Base-by-base conservation (phyloP, 257 asterid genomes). In the Ehretia macrophylla region DNA sequence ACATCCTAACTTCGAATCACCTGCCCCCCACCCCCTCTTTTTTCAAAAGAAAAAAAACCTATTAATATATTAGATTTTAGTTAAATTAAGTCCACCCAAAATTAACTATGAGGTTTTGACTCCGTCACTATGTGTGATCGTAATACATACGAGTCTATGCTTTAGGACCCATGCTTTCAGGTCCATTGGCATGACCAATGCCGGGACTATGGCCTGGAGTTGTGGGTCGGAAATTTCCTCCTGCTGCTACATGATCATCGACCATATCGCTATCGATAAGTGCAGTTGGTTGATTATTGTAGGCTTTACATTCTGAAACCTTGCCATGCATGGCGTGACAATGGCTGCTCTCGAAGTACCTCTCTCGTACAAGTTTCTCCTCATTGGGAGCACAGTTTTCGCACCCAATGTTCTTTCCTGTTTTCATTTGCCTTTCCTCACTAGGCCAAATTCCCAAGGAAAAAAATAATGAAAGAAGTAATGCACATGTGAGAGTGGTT, bases 131-230 rank as follows among this genome's bases (percentile, higher is more conserved):
- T n/a, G n/a, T n/a, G n/a, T n/a, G n/a, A n/a, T n/a, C n/a, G n/a
- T n/a, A n/a, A n/a, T n/a, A n/a, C n/a, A n/a, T n/a, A n/a, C n/a
- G n/a, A n/a, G n/a, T n/a, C n/a, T n/a, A n/a, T n/a, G n/a, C n/a
- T n/a, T n/a, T n/a, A n/a, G n/a, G n/a, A n/a, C n/a, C n/a, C 35
- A 27, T 27, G 35, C 35, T 27, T 27, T 27, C 3, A 1, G 35
- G 35, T 27, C 35, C 35, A 6, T 27, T 27, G 6, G 4, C 35
- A 27, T 71, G 76, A 6, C 76, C 76, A 17, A 71, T 59, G 22
- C 76, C 76, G 22, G 76, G 76, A 44, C 76, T 71, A 63, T 65
- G 71, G 46, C 76, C 76, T n/a, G 74, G 74, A 10, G 58, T 63
- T 4, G 59, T 52, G 35, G 59, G 42, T 5, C 11, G 38, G 21